Base-by-base conservation (phyloP, 169 alveolate species). In the Cryptosporidium xiaoi region DNA sequence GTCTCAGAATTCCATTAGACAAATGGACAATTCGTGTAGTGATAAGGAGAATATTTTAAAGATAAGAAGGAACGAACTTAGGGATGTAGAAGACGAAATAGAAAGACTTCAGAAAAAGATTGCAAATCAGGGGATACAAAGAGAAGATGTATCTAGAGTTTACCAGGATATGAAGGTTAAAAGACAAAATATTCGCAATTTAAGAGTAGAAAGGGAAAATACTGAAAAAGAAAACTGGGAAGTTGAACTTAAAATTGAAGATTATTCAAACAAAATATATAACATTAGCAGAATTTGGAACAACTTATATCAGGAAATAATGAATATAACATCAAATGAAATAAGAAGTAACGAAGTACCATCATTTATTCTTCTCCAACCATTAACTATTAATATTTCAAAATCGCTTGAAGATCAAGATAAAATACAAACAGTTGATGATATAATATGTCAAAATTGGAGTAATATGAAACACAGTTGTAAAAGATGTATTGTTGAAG, bases 81-180 rank as follows among this genome's bases (percentile, higher is more conserved):
- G 71, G 33, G 71, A 20, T 62, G 64, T 77, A n/a, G 87, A 77
- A 31, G 87, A 77, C 36, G 87, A 77, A 60, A 34, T 77, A 2
- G 87, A 77, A 44, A 77, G 48, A 27, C 51, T 77, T 12, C 87
- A 77, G 56, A 77, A 77, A 66, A 77, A 71, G 31, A 77, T 77
- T 44, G 71, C 87, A 44, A 77, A 56, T 31, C 87, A 77, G 36
- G 71, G 87, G 24, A 77, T 77, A 27, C 87, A 77, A 27, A 16
- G 87, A 24, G 87, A 77, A 20, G 87, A 77, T 46, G 87, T 77
- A n/a, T 77, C 87, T 16, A 77, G 87, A 60, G 87, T 77, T 16
- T 77, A 77, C 50, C 87, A 77, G 46, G 87, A 77, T 20, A 77
- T 77, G 87, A 77, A 77, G 16, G 87, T 77, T 2, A 77, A 77